These are phyloP conservation scores for Brettanomyces naardenensis DNA, from an alignment of 805 yeast genomes.

Conservation along the genomic window DNA sequence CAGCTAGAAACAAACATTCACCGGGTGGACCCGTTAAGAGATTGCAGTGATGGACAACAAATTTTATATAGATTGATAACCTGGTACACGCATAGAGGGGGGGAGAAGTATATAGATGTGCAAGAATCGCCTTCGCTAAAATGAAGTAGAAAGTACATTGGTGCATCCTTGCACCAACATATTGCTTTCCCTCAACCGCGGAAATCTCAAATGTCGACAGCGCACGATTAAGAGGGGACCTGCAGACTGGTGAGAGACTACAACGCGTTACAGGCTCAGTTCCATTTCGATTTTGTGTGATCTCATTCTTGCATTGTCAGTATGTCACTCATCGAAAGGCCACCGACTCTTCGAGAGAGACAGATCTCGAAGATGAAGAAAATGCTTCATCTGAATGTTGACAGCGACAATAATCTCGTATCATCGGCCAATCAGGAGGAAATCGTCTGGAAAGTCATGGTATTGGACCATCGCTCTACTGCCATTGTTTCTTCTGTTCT, in stretches of 20 bases:
- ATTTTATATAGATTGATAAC: no score
- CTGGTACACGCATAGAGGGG: no score
- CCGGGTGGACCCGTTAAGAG: slow-evolving; percentile 75
- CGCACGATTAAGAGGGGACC: no score
- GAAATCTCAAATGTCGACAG: no score
- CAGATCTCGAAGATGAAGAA: slow-evolving; percentile 48
- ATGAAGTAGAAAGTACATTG: no score
- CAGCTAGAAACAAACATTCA: slow-evolving; percentile 69
- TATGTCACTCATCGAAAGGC: slow-evolving; percentile 13
- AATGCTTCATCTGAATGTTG: slow-evolving; percentile 81
- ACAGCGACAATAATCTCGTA: slow-evolving; percentile 47
- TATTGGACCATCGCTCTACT: slow-evolving; percentile 75
- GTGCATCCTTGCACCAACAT: no score
- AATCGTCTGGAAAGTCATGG: slow-evolving; percentile 83
- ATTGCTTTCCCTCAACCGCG: no score
- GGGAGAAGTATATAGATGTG: no score
- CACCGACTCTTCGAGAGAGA: slow-evolving; percentile 20
- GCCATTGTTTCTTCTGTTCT: slow-evolving; percentile 85
- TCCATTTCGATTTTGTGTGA: no score
- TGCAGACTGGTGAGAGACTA: no score
- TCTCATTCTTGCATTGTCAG: neutral
- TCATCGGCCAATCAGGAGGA: slow-evolving; percentile 53
- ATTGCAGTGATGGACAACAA: neutral
- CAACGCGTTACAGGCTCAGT: no score
- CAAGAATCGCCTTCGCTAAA: no score